Conservation (phyloP, 148 eudicot species). For the Rhododendron ovatum region DNA sequence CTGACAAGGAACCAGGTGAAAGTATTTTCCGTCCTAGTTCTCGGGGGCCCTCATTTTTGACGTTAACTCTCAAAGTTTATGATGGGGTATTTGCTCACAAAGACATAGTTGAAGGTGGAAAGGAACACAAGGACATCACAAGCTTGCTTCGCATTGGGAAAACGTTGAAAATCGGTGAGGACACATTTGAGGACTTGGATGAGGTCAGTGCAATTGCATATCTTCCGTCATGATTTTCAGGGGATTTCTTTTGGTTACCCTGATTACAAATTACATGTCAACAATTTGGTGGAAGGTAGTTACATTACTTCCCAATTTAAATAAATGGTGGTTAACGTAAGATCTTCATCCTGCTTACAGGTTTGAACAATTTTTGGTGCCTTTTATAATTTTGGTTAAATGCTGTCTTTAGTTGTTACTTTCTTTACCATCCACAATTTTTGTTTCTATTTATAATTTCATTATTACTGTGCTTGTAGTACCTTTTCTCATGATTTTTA, state of each 20-base stretch:
- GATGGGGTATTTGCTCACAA: constrained; percentile 94
- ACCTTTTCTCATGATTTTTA: not conserved
- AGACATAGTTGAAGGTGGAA: constrained; percentile 88
- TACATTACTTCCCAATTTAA: not conserved
- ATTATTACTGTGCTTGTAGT: not conserved
- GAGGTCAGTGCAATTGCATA: constrained; percentile 48
- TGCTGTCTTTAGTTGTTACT: not conserved
- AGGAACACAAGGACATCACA: constrained; percentile 88
- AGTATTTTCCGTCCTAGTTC: constrained; percentile 90
- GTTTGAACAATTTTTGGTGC: not conserved
- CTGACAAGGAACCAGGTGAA: constrained; percentile 91
- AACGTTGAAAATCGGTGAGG: constrained; percentile 82
- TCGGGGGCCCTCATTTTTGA: constrained; percentile 82
- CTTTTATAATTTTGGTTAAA: not conserved
- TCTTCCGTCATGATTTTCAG: not conserved
- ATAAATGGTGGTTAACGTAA: not conserved
- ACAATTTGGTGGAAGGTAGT: not conserved
- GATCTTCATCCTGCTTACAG: not conserved
- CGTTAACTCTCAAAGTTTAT: constrained; percentile 80
- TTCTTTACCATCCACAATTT: not conserved
- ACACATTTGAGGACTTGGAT: constrained; percentile 91
- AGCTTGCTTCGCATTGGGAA: constrained; percentile 92
- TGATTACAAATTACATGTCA: not conserved
- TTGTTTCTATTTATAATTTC: not conserved
- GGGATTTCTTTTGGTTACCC: not conserved